Evolutionary conservation across 2,329 filamentous ascomycete genomes (phyloP).

Genomic region (Cordyceps pruinosa): DNA sequence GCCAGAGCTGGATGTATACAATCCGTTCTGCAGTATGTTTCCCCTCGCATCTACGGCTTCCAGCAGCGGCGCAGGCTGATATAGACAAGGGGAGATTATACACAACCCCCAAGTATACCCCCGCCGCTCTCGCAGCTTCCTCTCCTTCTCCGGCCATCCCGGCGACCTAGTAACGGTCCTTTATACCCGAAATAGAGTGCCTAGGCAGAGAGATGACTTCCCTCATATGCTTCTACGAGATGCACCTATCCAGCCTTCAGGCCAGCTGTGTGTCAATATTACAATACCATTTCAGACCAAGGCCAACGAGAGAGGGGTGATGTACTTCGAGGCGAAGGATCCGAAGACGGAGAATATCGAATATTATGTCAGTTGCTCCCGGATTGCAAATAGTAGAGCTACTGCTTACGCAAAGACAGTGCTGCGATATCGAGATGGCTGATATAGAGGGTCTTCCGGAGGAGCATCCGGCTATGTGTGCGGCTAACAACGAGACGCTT

Average conservation of each 20-base stretch:
- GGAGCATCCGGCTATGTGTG: slow-evolving; percentile 5
- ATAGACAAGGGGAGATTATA: not conserved
- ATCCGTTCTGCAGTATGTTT: slow-evolving; percentile 1
- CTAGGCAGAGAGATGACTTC: not conserved
- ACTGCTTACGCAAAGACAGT: not conserved
- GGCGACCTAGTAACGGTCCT: not conserved
- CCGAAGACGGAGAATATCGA: not conserved
- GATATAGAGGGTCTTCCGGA: not conserved
- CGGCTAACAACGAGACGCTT: slow-evolving; percentile 5
- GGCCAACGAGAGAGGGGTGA: not conserved
- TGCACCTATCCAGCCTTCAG: not conserved
- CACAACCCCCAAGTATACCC: not conserved
- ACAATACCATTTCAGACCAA: not conserved
- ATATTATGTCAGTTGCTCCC: not conserved
- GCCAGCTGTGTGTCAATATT: slow-evolving; percentile 4
- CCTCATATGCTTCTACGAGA: not conserved
- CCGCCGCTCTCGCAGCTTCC: slow-evolving; percentile 1
- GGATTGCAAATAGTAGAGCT: not conserved
- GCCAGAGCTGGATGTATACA: not conserved
- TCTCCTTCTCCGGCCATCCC: slow-evolving; percentile 1
- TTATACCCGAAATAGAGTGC: not conserved
- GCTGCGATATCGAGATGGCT: not conserved
- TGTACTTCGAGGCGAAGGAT: slow-evolving; percentile 5
- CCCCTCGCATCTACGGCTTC: not conserved
- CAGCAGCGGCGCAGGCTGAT: not conserved